Conservation (phyloP, 2,329 filamentous ascomycete genomes). For the Chaetomiaceae sp. region DNA sequence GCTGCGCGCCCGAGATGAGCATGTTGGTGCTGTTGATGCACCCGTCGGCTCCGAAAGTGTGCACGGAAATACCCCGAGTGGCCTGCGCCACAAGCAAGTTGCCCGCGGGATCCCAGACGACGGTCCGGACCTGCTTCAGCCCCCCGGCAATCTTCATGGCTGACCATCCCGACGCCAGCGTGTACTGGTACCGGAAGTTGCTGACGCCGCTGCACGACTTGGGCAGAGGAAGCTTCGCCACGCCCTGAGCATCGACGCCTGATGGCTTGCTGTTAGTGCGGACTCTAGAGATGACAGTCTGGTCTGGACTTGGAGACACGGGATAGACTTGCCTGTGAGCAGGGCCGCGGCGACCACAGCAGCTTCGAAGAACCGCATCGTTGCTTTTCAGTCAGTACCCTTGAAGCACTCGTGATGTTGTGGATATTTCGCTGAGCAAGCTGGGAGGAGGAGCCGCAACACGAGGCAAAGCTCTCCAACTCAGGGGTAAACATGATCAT, state of each 20-base stretch:
- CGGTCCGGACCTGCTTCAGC: slow-evolving; percentile 34
- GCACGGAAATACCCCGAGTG: slow-evolving; percentile 36
- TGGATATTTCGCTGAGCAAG: neutral
- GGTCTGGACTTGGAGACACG: neutral
- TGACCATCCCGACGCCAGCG: slow-evolving; percentile 35
- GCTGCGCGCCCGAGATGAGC: slow-evolving; percentile 33
- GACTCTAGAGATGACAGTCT: too few relatives aligned
- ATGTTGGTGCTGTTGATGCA: slow-evolving; percentile 37
- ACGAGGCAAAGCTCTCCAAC: neutral
- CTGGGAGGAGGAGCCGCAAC: neutral
- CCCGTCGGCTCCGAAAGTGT: slow-evolving; percentile 38
- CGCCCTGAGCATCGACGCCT: slow-evolving; percentile 18
- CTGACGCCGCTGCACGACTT: slow-evolving; percentile 34
- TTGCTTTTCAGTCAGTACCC: neutral
- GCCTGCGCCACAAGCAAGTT: slow-evolving; percentile 38
- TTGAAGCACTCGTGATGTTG: neutral
- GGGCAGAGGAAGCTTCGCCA: slow-evolving; percentile 31
- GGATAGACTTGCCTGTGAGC: slow-evolving; percentile 14
- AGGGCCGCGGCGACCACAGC: slow-evolving; percentile 18
- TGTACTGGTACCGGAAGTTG: slow-evolving; percentile 32
- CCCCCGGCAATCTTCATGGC: slow-evolving; percentile 38
- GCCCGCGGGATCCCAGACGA: slow-evolving; percentile 35
- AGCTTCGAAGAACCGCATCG: slow-evolving; percentile 21
- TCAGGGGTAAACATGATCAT: neutral
- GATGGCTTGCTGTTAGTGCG: neutral